Base-by-base conservation (phyloP, 169 alveolate genomes). In the Plasmodium cynomolgi region DNA sequence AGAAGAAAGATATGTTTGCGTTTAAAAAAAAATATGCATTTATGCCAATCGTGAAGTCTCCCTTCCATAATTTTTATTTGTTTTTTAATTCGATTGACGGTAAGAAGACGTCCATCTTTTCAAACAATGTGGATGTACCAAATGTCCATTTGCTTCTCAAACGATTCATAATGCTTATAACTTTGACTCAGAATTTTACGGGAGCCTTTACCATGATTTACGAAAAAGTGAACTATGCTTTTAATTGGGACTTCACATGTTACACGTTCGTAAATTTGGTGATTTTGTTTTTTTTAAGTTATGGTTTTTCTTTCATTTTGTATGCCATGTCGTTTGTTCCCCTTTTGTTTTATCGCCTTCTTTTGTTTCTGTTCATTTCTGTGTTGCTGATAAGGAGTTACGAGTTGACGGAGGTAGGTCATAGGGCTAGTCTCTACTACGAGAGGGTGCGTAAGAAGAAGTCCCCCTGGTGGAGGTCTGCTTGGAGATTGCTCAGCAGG, bases 31-130 rank as follows among this genome's bases (percentile, higher is more conserved):
- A 77, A 77, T 77, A 75, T 77, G 20, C 80, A 0, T 39, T 26
- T 62, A 62, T 29, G 82, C 94, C 90, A 29, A 39, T 80, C 33
- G 94, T 90, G 23, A 90, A 90, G 34, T 90, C 94, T 7, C 94
- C 94, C 26, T 90, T 90, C 73, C 94, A 90, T 80, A 90, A 90
- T 68, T 90, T 90, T 81, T 68, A 81, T 81, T 90, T 90, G 34
- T 90, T 33, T 62, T 39, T 90, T 26, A 90, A 50, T 80, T 58
- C 91, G 1, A 23, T 58, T 31, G 84, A 81, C n/a, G 72, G 83
- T 68, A 90, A 41, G 56, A 34, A 81, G 82, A 50, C 83, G 7
- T 50, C 94, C 1, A 90, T 90, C 23, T 90, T 90, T 81, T 90
- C 94, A 41, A 90, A 90, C 50, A 80, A 90, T 81, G 44, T 79